Percentiles rank a stretch among this genome's conserved stretches.
These are phyloP conservation scores for Zea mays DNA, from an alignment of 176 grass and related monocot species.

Conservation along the genomic window DNA sequence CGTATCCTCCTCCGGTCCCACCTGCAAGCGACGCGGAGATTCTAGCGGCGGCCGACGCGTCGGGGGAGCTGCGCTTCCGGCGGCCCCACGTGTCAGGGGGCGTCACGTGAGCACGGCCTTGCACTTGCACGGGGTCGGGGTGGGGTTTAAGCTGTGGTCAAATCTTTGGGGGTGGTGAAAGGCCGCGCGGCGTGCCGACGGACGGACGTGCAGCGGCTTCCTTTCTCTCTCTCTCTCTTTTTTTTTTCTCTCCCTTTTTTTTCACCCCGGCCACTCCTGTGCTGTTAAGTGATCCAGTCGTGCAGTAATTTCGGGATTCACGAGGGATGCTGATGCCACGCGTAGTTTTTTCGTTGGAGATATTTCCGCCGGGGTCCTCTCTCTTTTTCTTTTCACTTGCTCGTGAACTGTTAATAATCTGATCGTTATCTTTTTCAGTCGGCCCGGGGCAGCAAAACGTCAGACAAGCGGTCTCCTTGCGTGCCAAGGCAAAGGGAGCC, in stretches of 20 bases:
- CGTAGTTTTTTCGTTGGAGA: not conserved
- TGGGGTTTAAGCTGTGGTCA: not conserved
- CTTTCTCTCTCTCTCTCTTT: no score
- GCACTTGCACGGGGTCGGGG: not conserved
- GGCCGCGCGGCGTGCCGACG: not conserved
- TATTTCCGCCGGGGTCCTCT: not conserved
- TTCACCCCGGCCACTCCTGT: not conserved
- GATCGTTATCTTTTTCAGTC: no score
- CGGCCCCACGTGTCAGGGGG: not conserved
- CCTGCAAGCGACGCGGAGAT: not conserved
- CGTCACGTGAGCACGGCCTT: slow-evolving; percentile 29
- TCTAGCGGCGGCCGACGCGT: slow-evolving; percentile 27
- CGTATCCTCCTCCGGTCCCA: not conserved
- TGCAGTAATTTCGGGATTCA: slow-evolving; percentile 7
- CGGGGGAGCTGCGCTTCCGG: not conserved
- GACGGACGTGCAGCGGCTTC: no score
- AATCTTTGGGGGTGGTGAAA: slow-evolving; percentile 31
- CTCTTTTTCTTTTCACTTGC: not conserved
- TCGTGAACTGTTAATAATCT: not conserved
- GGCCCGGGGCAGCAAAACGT: no score
- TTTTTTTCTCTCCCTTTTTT: no score
- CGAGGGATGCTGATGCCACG: not conserved
- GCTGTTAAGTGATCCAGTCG: not conserved
- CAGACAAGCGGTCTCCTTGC: no score
- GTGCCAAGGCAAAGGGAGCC: no score